Conservation (phyloP, 2,329 filamentous ascomycete genomes). For the Claviceps sp. region DNA sequence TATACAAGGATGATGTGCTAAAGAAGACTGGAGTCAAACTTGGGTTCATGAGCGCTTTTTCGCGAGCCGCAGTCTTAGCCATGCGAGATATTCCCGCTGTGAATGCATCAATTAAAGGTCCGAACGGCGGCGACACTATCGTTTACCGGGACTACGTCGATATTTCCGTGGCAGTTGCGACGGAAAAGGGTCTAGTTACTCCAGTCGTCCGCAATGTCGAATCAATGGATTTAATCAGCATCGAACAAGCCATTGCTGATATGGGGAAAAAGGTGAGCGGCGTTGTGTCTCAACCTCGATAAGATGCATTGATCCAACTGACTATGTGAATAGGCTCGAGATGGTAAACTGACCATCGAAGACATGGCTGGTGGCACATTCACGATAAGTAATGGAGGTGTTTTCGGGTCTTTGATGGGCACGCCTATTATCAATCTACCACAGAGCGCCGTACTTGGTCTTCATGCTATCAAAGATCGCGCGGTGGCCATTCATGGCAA, state of each 20-base stretch:
- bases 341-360: conserved; percentile 94
- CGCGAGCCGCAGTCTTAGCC: conserved; percentile 74
- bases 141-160: conserved; percentile 98
- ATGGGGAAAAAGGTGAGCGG: conserved; percentile 75
- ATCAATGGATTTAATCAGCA: conserved; percentile 71
- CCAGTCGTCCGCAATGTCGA: conserved; percentile 93
- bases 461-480: conserved; percentile 94
- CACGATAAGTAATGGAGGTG: conserved; percentile 93
- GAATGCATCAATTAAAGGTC: conserved; percentile 94
- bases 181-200: conserved; percentile 93
- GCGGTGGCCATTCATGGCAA: conserved; percentile 85
- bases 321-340: conserved; percentile 54
- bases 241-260: conserved; percentile 84
- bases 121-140: conserved; percentile 89
- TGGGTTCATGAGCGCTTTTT: conserved; percentile 99
- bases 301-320: neutral
- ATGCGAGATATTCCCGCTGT: conserved; percentile 92
- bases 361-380: conserved; percentile 98
- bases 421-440: conserved; percentile 98
- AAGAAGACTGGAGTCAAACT: conserved; percentile 97
- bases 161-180: conserved; percentile 92
- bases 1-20: conserved; percentile 91
- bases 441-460: conserved; percentile 79
- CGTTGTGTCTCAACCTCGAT: neutral
- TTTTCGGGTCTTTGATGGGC: conserved; percentile 94